phyloP scores from a whole-genome alignment of 306 rosid species.

The Castanea mollissima region DNA sequence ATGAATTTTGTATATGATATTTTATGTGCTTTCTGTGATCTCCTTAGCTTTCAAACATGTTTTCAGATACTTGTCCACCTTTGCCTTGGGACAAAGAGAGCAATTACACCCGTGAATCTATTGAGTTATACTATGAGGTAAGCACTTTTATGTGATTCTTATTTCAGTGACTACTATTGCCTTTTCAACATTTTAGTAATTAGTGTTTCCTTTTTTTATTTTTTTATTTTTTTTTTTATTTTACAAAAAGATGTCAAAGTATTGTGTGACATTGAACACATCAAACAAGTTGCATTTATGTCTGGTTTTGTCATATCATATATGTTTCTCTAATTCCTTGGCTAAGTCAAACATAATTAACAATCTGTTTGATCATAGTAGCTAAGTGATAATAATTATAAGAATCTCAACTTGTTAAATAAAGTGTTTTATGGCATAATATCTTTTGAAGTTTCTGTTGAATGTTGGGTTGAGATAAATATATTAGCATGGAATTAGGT shows the following conservation, averaged over 20 bases:
- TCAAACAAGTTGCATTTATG: not conserved
- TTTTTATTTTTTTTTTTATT: too few species aligned
- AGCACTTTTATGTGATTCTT: constrained; percentile 5
- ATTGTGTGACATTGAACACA: not conserved
- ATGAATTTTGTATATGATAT: constrained; percentile 10
- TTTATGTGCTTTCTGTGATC: constrained; percentile 17
- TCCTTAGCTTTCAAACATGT: constrained; percentile 78
- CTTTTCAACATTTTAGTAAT: not conserved
- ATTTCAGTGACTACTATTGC: not conserved
- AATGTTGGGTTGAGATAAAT: not conserved
- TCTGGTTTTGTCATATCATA: not conserved
- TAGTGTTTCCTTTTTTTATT: not conserved
- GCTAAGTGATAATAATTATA: not conserved
- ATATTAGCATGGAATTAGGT: not conserved
- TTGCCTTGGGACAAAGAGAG: constrained; percentile 75
- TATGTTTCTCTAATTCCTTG: not conserved
- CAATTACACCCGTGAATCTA: constrained; percentile 61
- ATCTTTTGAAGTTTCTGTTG: not conserved
- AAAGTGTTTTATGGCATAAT: not conserved
- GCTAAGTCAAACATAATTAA: not conserved
- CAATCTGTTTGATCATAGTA: not conserved
- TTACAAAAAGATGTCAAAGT: not conserved
- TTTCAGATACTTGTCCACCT: constrained; percentile 65
- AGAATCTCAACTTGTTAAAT: not conserved
- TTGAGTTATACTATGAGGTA: constrained; percentile 89